Percentiles rank a stretch among this genome's conserved stretches.
These are phyloP conservation scores for Apiotrichum laibachii DNA, from an alignment of 1,284 basidiomycete species.

Conservation along the genomic window DNA sequence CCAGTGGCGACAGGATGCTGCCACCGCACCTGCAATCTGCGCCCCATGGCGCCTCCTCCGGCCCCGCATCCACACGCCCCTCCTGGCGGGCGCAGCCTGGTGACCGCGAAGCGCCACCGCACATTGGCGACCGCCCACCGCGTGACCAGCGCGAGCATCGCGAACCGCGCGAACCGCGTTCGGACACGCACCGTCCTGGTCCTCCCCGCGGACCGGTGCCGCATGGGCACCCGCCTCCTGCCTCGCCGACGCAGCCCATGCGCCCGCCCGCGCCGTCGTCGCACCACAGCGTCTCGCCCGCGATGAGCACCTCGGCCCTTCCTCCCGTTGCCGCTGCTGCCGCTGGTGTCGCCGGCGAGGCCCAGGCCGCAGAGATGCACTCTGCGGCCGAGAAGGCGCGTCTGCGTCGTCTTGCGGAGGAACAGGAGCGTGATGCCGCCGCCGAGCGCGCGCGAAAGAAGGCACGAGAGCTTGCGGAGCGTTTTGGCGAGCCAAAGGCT, in stretches of 20 bases:
- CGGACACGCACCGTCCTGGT: no score
- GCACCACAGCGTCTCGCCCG: not conserved
- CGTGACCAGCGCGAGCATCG: not conserved
- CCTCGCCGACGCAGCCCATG: conserved; percentile 1
- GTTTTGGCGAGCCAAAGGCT: conserved; percentile 55
- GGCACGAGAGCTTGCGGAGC: conserved; percentile 77
- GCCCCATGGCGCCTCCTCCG: conserved; percentile 13
- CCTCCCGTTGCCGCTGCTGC: not conserved
- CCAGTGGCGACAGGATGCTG: conserved; percentile 26
- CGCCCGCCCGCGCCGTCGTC: not conserved
- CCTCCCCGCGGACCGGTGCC: no score
- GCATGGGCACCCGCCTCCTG: conserved; percentile 1
- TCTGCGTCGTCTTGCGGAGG: conserved; percentile 68
- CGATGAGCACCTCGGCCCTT: not conserved
- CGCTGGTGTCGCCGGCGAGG: conserved; percentile 48
- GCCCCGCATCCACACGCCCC: conserved; percentile 6
- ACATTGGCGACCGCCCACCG: conserved; percentile 38
- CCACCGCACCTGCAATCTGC: conserved; percentile 39
- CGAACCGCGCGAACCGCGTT: not conserved
- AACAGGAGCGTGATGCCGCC: conserved; percentile 77
- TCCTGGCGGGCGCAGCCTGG: conserved; percentile 41
- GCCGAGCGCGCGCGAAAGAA: conserved; percentile 80
- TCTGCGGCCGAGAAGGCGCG: conserved; percentile 82
- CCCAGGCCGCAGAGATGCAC: conserved; percentile 81
- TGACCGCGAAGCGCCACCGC: conserved; percentile 56